phyloP scores from a whole-genome alignment of 305 asterid species.

The Fraxinus xanthoxyloides region DNA sequence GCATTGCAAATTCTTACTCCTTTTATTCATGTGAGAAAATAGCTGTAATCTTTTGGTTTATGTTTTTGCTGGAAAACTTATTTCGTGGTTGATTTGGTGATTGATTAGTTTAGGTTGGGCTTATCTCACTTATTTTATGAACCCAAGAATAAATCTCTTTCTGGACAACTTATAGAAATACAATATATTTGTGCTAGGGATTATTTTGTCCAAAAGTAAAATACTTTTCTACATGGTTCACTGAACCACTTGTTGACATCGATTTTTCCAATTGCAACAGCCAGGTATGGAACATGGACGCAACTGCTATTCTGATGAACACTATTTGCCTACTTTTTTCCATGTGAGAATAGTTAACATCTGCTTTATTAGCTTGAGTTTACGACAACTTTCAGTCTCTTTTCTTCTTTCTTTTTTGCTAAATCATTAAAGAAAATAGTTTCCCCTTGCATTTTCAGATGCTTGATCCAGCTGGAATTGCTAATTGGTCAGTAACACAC shows the following conservation, averaged over 20 bases:
- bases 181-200: neutral
- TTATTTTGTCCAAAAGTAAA: neutral
- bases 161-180: neutral
- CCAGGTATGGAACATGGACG: constrained; percentile 64
- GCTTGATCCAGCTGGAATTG: constrained; percentile 45
- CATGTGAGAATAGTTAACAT: constrained; percentile 41
- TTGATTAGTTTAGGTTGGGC: neutral
- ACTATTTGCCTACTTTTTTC: constrained; percentile 72
- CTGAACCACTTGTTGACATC: constrained; percentile 15
- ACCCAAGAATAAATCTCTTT: neutral
- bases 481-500: constrained; percentile 56
- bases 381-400: constrained; percentile 16
- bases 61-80: neutral
- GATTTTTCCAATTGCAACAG: constrained; percentile 51
- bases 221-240: neutral
- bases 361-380: neutral
- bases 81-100: neutral
- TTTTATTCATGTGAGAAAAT: neutral
- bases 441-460: constrained; percentile 27
- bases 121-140: neutral
- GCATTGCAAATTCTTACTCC: neutral
- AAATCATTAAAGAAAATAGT: neutral
- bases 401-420: neutral
- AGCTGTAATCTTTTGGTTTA: neutral
- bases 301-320: constrained; percentile 79